Conservation (phyloP, 306 rosid genomes). For the Phaseolus lunatus region DNA sequence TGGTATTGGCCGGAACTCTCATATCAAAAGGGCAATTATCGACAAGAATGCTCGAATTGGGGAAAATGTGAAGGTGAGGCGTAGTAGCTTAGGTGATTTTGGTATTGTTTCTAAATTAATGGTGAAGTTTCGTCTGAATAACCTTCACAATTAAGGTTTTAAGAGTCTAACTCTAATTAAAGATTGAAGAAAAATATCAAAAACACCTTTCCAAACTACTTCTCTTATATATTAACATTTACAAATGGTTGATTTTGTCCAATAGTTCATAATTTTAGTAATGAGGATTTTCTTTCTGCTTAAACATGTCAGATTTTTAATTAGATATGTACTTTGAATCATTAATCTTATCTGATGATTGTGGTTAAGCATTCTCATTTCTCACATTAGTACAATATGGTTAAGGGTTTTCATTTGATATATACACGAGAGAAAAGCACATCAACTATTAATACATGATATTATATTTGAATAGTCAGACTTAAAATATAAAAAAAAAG, state of each 20-base stretch:
- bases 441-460: no score
- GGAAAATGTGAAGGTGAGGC: conserved; percentile 78
- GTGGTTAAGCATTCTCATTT: background rate
- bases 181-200: background rate
- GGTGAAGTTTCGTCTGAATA: background rate
- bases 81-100: background rate
- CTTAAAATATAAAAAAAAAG: no score
- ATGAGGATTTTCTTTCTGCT: background rate
- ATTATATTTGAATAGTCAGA: no score
- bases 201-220: background rate
- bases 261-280: background rate
- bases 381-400: no score
- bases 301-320: background rate
- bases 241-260: background rate
- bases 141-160: background rate
- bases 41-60: conserved; percentile 99
- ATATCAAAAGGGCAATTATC: conserved; percentile 93
- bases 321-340: background rate
- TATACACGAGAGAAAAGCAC: no score
- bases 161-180: background rate
- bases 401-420: no score
- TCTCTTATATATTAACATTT: background rate
- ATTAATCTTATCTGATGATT: background rate
- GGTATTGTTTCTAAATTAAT: background rate
- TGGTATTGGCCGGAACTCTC: conserved; percentile 90